Evolutionary conservation across 2,329 filamentous ascomycete genomes (phyloP).

Genomic region (Exophiala sp.): DNA sequence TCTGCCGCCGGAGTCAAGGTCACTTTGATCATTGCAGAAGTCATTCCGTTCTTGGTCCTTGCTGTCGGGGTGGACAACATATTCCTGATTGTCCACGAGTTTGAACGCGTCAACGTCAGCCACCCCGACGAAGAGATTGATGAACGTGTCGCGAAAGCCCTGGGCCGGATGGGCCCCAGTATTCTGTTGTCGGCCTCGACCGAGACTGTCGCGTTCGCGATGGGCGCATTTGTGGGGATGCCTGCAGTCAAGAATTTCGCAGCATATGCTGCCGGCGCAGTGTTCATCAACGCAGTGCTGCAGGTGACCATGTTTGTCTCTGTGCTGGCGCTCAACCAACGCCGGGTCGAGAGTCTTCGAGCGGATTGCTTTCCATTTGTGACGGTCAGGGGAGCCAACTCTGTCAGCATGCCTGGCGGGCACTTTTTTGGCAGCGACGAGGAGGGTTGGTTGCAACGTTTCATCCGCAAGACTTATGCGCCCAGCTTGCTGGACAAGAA

Average conservation of each 20-base stretch:
- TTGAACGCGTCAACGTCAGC: constrained; percentile 87
- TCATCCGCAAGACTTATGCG: constrained; percentile 87
- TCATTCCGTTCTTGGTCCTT: constrained; percentile 94
- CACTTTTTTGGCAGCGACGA: constrained; percentile 69
- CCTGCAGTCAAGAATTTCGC: constrained; percentile 97
- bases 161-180: constrained; percentile 95
- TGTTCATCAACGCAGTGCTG: constrained; percentile 93
- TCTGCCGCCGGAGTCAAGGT: constrained; percentile 88
- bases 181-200: constrained; percentile 93
- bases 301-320: constrained; percentile 97
- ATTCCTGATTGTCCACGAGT: constrained; percentile 96
- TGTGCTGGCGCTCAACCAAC: constrained; percentile 83
- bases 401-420: constrained; percentile 57
- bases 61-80: constrained; percentile 98
- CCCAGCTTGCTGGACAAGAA: constrained; percentile 73
- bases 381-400: constrained; percentile 68
- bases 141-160: constrained; percentile 73
- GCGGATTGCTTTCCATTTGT: constrained; percentile 91
- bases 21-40: constrained; percentile 94
- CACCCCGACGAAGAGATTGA: constrained; percentile 85
- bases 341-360: constrained; percentile 77
- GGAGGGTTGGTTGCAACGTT: constrained; percentile 74
- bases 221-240: constrained; percentile 94
- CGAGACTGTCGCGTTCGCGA: constrained; percentile 85
- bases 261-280: constrained; percentile 88